Base-by-base conservation (phyloP, 2,329 filamentous ascomycete species). In the Aspergillus melleus region DNA sequence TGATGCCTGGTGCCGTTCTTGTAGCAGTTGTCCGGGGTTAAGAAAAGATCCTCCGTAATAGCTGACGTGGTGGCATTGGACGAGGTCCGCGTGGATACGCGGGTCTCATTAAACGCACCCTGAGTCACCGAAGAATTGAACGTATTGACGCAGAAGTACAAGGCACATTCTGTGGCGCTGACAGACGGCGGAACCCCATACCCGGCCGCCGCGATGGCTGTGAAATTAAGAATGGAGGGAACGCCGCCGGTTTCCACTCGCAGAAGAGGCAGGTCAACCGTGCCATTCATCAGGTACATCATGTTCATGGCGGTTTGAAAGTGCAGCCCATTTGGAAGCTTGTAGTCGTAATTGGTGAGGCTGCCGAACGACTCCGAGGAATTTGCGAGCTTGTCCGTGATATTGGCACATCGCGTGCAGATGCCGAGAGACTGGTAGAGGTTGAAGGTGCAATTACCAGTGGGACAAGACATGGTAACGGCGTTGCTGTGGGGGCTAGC, bases 401-500 rank as follows among this genome's bases (percentile, higher is more conserved):
- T 64, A 46, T 69, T 66, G 61, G 61, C 56, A 30, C 66, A 68
- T 10, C 58, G 58, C 22, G 62, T 65, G 60, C 72, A 75, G 20
- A 74, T 62, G 0, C 68, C 72, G 6, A 76, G 66, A 0, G 72
- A 73, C 51, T 71, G 68, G 52, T 71, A 75, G 3, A 59, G 50
- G 4, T 64, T 53, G 47, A 67, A 75, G 1, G 69, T 74, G 49
- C 72, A 75, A 55, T 74, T 75, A 16, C 72, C 73, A 3, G 69
- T 73, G 39, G 73, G 61, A 53, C 73, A 76, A 36, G 62, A 64
- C 54, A 67, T 61, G 29, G 60, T 61, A 12, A 66, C 52, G 6
- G 55, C 63, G 39, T 70, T 62, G 46, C 60, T 62, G 59, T 63
- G 59, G 2, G 62, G 57, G 14, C 52, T 58, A 26, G 61, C 44